These are phyloP conservation scores for Nicotiana noctiflora DNA, from an alignment of 257 asterid species.

Conservation along the genomic window DNA sequence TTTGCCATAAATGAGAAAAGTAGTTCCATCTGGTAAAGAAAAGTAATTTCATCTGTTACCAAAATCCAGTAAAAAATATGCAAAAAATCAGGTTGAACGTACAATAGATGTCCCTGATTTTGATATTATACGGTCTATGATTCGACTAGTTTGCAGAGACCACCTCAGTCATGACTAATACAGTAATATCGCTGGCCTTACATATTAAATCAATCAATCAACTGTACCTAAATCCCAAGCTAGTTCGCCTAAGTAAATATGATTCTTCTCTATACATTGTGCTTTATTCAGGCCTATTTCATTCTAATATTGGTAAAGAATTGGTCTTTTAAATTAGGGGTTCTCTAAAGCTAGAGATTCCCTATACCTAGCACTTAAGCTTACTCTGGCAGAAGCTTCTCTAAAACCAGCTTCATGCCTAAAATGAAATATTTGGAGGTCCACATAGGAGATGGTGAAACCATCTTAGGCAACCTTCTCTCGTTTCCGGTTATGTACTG, in stretches of 20 bases:
- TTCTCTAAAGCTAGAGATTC: not conserved
- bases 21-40: constrained; percentile 31
- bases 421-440: not conserved
- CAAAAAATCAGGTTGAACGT: constrained; percentile 3
- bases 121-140: not conserved
- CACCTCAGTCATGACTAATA: not conserved
- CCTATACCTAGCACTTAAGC: not conserved
- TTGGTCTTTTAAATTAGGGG: constrained; percentile 1
- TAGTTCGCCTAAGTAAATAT: not conserved
- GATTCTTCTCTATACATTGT: not conserved
- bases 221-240: not conserved
- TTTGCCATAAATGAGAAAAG: constrained; percentile 44
- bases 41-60: constrained; percentile 53
- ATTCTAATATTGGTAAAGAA: not conserved
- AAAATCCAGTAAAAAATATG: constrained; percentile 18
- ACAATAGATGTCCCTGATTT: constrained; percentile 2
- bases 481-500: not conserved
- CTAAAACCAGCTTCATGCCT: not conserved
- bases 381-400: not conserved
- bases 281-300: not conserved
- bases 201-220: not conserved
- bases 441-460: not conserved
- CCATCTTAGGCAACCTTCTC: not conserved
- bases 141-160: not conserved
- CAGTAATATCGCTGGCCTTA: not conserved